A percentile compares a stretch with the other conserved stretches of the same genome.
phyloP scores from a whole-genome alignment of 2,329 filamentous ascomycete species.

The Zasmidium angulare region DNA sequence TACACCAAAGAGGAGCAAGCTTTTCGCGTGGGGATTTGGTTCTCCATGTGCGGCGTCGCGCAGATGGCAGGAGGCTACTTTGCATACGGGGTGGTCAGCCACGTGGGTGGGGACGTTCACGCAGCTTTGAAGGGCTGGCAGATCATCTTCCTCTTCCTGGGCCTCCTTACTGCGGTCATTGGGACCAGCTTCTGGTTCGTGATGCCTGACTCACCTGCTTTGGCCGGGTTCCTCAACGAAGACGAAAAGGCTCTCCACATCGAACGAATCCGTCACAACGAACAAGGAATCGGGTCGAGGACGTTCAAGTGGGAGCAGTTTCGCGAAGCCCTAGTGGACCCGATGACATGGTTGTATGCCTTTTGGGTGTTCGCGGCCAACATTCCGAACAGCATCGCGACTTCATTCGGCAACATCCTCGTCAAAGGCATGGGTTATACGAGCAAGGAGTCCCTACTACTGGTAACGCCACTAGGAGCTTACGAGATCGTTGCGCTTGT shows the following conservation, averaged over 20 bases:
- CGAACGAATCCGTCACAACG: constrained; percentile 70
- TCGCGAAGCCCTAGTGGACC: constrained; percentile 57
- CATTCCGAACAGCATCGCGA: constrained; percentile 53
- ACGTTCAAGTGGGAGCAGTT: constrained; percentile 56
- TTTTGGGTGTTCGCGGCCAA: constrained; percentile 57
- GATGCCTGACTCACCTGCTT: constrained; percentile 60
- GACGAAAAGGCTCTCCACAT: constrained; percentile 67
- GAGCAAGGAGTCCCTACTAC: neutral
- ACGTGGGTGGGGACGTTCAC: constrained; percentile 53
- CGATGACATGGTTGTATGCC: constrained; percentile 61
- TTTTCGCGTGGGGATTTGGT: constrained; percentile 64
- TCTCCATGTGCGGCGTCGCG: constrained; percentile 63
- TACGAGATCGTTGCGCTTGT: neutral
- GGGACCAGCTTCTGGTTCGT: constrained; percentile 47
- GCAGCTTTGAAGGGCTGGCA: constrained; percentile 65
- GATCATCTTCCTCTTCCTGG: constrained; percentile 52
- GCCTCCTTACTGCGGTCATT: constrained; percentile 42
- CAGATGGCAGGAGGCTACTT: constrained; percentile 63
- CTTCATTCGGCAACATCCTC: neutral
- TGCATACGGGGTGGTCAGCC: constrained; percentile 62
- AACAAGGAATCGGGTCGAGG: constrained; percentile 68
- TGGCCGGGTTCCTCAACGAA: constrained; percentile 62
- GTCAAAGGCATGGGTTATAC: constrained; percentile 4
- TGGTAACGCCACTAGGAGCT: neutral
- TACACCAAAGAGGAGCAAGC: constrained; percentile 69